Evolutionary conservation across 306 rosid genomes (phyloP), one percentile per base, ranked within the genome.

Genomic region (Dalbergia cochinchinensis): DNA sequence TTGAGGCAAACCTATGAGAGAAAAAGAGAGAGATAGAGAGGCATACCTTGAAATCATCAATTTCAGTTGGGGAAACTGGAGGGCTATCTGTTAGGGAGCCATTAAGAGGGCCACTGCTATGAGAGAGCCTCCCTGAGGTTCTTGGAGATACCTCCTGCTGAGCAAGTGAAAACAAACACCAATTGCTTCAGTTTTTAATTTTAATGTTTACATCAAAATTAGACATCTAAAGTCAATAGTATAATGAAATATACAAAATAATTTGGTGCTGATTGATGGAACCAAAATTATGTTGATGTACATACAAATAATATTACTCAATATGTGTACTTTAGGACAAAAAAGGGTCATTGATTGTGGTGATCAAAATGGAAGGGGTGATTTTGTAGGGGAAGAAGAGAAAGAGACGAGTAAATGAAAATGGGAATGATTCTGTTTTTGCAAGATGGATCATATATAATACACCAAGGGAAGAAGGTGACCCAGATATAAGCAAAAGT

Each of bases 101-200:
- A 77, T 91, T 94, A n/a, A 95, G 97, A 76, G 98, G 97, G 5
- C 97, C 99, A 77, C 97, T 93, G 83, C 99, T 96, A 50, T 96
- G 97, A 6, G 98, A 93, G 45, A 90, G 87, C 80, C 99, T 83
- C 6, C 99, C 99, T 62, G 97, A 93, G 18, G 98, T 95, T 34
- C 98, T 87, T 14, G 99, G 98, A 5, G 99, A 96, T 5, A 89
- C 97, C 39, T 96, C 99, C 83, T 93, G 96, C 96, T 96, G 89
- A 68, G 13, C 59, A 39, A 37, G 22, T 0, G 15, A 41, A 26
- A 14, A 41, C 69, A 50, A 61, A 33, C 19, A 44, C 12, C 34
- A 39, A 37, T 20, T 73, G 34, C 4, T 41, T 71, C 50, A 48
- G 9, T 59, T n/a, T 0, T 13, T 44, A 37, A 37, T 37, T 37